Evolutionary conservation across 768 basidiomycete genomes (phyloP).

Genomic region (Leccinum uliginosum): DNA sequence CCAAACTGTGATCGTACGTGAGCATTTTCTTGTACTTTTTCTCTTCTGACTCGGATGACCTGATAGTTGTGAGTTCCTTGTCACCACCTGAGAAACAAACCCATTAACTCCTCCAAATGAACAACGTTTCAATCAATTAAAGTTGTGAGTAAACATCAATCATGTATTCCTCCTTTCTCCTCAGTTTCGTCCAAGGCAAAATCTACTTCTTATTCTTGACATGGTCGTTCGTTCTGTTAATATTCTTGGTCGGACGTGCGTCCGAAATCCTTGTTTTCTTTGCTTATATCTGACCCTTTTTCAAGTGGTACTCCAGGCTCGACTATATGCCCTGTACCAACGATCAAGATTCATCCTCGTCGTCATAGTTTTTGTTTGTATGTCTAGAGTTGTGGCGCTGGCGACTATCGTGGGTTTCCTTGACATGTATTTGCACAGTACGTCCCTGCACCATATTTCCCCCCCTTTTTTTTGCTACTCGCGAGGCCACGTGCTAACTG

Average conservation of each 20-base stretch:
- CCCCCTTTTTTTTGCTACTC: no score
- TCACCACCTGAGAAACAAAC: not conserved
- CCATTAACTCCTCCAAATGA: not conserved
- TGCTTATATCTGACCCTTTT: not conserved
- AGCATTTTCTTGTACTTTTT: not conserved
- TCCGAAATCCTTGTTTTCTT: not conserved
- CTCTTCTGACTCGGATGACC: slow-evolving; percentile 1
- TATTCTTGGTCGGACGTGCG: slow-evolving; percentile 5
- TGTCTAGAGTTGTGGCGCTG: not conserved
- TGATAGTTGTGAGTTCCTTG: slow-evolving; percentile 13
- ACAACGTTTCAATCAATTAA: no score
- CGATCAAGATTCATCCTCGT: not conserved
- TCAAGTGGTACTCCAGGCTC: not conserved
- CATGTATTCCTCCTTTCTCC: not conserved
- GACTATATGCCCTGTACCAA: not conserved
- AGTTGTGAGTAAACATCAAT: slow-evolving; percentile 2
- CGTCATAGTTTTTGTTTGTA: not conserved
- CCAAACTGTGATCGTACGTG: slow-evolving; percentile 7
- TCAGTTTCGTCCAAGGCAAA: not conserved
- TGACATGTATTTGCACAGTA: slow-evolving; percentile 1
- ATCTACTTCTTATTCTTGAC: slow-evolving; percentile 5
- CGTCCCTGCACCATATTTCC: no score
- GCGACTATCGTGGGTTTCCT: not conserved
- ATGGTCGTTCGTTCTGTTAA: not conserved
- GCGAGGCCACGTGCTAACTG: not conserved